phyloP scores from a whole-genome alignment of 768 basidiomycete genomes.

The Rhodotorula paludigena region DNA sequence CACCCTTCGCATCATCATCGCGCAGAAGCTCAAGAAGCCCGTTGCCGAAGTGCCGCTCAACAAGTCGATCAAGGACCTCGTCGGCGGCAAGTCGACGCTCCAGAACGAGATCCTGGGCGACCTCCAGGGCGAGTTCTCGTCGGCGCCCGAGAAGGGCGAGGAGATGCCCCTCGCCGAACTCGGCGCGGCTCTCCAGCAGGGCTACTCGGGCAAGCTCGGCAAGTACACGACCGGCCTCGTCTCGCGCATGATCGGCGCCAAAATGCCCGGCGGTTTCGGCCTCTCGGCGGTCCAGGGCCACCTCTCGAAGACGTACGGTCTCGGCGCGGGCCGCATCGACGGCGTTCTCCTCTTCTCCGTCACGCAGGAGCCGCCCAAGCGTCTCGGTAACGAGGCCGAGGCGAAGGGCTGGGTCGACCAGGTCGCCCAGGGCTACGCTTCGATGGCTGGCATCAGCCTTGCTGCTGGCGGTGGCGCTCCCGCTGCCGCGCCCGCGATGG shows the following conservation, averaged over 20 bases:
- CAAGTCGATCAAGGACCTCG: constrained; percentile 97
- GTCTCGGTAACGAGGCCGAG: constrained; percentile 81
- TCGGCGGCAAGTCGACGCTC: constrained; percentile 95
- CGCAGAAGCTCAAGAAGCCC: constrained; percentile 97
- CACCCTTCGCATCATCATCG: constrained; percentile 77
- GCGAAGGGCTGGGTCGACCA: constrained; percentile 88
- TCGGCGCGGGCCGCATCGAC: constrained; percentile 82
- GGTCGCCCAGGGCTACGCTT: constrained; percentile 77
- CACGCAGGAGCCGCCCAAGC: constrained; percentile 88
- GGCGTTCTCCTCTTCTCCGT: constrained; percentile 83
- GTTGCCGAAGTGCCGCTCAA: constrained; percentile 79
- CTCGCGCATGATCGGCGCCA: constrained; percentile 84
- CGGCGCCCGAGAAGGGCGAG: constrained; percentile 96
- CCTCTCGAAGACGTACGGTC: constrained; percentile 86
- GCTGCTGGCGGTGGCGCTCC: constrained; percentile 62
- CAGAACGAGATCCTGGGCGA: constrained; percentile 99
- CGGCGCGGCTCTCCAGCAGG: constrained; percentile 72
- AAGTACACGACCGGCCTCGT: constrained; percentile 88
- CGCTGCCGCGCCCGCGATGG: constrained; percentile 48
- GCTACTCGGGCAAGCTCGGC: constrained; percentile 76
- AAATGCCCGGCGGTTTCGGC: constrained; percentile 99
- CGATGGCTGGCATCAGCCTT: constrained; percentile 81
- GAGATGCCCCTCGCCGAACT: constrained; percentile 95
- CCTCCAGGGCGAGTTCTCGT: constrained; percentile 86
- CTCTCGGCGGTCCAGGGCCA: constrained; percentile 81